Evolutionary conservation across 192 early-diverging fungal species (phyloP), one percentile per base, ranked within the genome.

Genomic region (Podila verticillata): DNA sequence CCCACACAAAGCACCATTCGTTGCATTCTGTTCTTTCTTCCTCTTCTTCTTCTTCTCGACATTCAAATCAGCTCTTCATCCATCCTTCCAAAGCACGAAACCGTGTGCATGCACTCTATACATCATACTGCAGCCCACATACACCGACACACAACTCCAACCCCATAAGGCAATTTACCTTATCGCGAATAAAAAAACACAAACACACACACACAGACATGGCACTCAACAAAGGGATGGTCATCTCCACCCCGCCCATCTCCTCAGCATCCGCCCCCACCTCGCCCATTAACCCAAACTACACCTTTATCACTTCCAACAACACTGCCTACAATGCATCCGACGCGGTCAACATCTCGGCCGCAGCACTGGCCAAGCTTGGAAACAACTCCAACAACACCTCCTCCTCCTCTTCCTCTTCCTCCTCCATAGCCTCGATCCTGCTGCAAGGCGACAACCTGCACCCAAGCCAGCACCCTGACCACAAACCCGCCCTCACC

Each of bases 391-490:
- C n/a, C n/a, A n/a, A n/a, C n/a, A n/a, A n/a, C n/a, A n/a, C n/a
- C n/a, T 47, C 44, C 15, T 7, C 51, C 6, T 24, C 51, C 8
- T n/a, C 51, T 8, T 5, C 51, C 2, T n/a, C 49, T 7, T 22
- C 49, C 22, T 54, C 49, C n/a, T 54, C 51, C 51, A 24, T 26
- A 54, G 24, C 51, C 51, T 24, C 51, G n/a, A 19, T 54, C 24
- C 22, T 54, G 20, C 12, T 22, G 51, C n/a, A 24, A 54, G 51
- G 51, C 22, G 51, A 54, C 24, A 54, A 54, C 22, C 12, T 71
- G 68, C 61, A 80, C 70, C 39, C 49, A 67, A 28, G 65, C 61
- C 47, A 72, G 72, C 54, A 66, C 61, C 49, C 39, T 54, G 29
- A 79, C 72, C 62, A 79, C 69, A 7, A 69, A 68, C 28, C 69